A percentile compares a stretch with the other conserved stretches of the same genome.
Evolutionary conservation across 305 asterid species (phyloP).

Genomic region (Fraxinus sp.): DNA sequence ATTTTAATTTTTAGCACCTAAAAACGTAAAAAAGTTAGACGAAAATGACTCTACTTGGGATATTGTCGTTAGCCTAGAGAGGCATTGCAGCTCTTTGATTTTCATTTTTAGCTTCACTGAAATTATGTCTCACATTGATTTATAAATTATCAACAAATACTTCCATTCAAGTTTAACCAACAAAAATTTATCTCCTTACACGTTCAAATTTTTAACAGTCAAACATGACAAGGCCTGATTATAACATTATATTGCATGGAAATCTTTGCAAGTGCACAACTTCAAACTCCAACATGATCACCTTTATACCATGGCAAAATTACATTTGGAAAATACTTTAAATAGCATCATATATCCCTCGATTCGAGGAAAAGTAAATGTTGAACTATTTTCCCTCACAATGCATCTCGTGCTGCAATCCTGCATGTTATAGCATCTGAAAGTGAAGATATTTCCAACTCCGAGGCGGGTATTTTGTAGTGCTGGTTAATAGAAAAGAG

Average conservation of each 20-base stretch:
- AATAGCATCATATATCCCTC: neutral
- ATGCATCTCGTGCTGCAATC: conserved; percentile 83
- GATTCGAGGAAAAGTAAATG: neutral
- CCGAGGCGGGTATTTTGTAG: conserved; percentile 68
- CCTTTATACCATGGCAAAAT: neutral
- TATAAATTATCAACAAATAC: too few species aligned
- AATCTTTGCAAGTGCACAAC: neutral
- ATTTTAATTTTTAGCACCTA: too few species aligned
- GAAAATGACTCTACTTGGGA: too few species aligned
- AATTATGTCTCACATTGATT: too few species aligned
- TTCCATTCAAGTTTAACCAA: too few species aligned
- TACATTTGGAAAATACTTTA: neutral
- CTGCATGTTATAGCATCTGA: conserved; percentile 79
- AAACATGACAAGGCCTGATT: neutral
- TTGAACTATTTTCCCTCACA: conserved; percentile 36
- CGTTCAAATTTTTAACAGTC: too few species aligned
- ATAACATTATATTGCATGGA: neutral
- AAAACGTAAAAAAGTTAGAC: too few species aligned
- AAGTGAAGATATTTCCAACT: conserved; percentile 73
- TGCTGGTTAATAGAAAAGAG: conserved; percentile 43
- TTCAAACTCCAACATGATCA: neutral
- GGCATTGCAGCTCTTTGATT: too few species aligned
- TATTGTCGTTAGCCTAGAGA: too few species aligned
- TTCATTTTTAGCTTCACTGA: too few species aligned
- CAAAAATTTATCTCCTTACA: too few species aligned